Conservation (phyloP, 2,329 filamentous ascomycete species). For the Daldinia sp. region DNA sequence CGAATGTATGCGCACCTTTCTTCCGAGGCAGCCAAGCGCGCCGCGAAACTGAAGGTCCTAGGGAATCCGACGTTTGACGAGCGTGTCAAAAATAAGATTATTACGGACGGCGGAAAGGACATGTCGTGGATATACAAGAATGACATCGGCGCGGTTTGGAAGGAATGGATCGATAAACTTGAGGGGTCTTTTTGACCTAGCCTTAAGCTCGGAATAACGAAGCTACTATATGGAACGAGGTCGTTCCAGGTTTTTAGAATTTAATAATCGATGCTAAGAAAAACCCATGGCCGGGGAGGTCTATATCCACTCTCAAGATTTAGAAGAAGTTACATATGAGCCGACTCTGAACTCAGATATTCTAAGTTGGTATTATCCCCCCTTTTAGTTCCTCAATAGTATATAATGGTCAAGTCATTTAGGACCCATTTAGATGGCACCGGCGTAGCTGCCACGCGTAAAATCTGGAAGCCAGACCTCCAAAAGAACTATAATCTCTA, state of each 20-base stretch:
- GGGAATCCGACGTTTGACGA: slow-evolving; percentile 37
- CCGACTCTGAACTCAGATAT: neutral
- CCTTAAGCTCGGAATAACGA: neutral
- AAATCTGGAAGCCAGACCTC: neutral
- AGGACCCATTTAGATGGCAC: neutral
- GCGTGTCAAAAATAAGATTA: slow-evolving; percentile 38
- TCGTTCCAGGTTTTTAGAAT: neutral
- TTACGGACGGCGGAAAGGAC: slow-evolving; percentile 38
- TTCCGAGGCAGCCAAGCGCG: slow-evolving; percentile 26
- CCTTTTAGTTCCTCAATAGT: neutral
- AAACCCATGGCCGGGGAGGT: too few species aligned
- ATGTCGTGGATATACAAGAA: slow-evolving; percentile 43
- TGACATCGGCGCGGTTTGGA: slow-evolving; percentile 38
- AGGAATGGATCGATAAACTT: slow-evolving; percentile 23
- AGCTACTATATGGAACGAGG: too few species aligned
- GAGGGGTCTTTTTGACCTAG: slow-evolving; percentile 9
- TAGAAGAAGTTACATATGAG: neutral
- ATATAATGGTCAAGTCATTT: neutral
- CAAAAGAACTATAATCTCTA: neutral
- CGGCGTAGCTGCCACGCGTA: neutral
- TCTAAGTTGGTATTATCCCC: neutral
- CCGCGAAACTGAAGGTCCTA: slow-evolving; percentile 27
- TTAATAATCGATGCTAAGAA: too few species aligned
- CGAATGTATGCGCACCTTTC: slow-evolving; percentile 43
- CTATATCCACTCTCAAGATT: neutral